Conservation (phyloP, 192 early-diverging fungal species). For the Linnemannia elongata region DNA sequence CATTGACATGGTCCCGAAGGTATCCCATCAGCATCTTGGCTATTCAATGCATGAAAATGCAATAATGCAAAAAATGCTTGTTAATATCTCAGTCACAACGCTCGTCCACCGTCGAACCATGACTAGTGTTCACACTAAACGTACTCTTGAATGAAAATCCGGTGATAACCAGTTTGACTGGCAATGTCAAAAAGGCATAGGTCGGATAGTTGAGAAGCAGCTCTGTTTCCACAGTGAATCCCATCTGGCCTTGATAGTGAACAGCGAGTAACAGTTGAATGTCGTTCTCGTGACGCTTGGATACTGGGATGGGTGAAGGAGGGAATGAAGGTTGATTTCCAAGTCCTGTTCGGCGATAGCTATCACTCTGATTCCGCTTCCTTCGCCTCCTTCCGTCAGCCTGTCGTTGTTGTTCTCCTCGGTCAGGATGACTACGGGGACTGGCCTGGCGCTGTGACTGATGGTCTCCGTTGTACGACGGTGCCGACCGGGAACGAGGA, state of each 20-base stretch:
- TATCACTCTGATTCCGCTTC: background rate
- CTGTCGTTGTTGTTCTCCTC: background rate
- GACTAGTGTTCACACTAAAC: background rate
- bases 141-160: constrained; percentile 77
- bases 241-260: constrained; percentile 82
- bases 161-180: constrained; percentile 77
- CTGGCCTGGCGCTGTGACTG: constrained; percentile 8
- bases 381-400: constrained; percentile 5
- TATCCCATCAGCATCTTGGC: constrained; percentile 78
- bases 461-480: constrained; percentile 2
- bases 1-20: constrained; percentile 72
- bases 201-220: constrained; percentile 84
- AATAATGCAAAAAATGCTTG: background rate
- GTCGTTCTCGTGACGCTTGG: constrained; percentile 67
- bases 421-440: background rate
- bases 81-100: background rate
- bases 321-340: constrained; percentile 4
- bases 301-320: constrained; percentile 1
- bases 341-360: constrained; percentile 3
- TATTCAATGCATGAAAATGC: constrained; percentile 8
- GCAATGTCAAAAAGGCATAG: constrained; percentile 78
- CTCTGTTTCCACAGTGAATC: constrained; percentile 75
- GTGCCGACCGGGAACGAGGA: constrained; percentile 11
- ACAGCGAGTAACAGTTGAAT: constrained; percentile 75
- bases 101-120: background rate